Conservation (phyloP, 257 asterid genomes). For the Fraxinus americana region DNA sequence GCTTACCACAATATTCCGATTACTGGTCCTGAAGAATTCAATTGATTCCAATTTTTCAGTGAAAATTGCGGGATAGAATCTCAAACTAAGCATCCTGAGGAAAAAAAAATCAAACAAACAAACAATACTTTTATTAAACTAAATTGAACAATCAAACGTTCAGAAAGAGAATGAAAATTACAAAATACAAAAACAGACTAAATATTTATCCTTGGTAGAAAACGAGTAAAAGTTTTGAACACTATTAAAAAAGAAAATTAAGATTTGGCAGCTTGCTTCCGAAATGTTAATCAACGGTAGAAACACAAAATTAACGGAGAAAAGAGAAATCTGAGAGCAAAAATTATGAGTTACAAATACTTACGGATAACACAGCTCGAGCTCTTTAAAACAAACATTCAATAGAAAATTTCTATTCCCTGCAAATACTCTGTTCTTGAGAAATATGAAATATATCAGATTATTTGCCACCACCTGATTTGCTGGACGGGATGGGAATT, state of each 20-base stretch:
- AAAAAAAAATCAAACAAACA: neutral
- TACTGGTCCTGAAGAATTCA: conserved; percentile 29
- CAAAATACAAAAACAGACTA: neutral
- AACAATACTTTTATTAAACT: neutral
- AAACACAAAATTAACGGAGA: too few relatives aligned
- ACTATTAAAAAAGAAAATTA: too few relatives aligned
- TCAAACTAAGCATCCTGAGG: conserved; percentile 61
- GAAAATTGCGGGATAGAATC: conserved; percentile 47
- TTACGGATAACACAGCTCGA: too few relatives aligned
- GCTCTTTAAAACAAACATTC: too few relatives aligned
- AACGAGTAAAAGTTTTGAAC: too few relatives aligned
- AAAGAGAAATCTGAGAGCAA: too few relatives aligned
- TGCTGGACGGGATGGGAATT: neutral
- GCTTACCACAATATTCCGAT: conserved; percentile 44
- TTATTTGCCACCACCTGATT: neutral
- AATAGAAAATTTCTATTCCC: too few relatives aligned
- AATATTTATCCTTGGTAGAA: too few relatives aligned
- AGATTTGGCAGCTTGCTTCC: too few relatives aligned
- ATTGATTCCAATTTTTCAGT: conserved; percentile 31
- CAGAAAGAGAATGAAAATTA: neutral
- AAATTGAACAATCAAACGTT: neutral
- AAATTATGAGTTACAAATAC: neutral
- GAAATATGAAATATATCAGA: neutral
- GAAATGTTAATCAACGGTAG: too few relatives aligned
- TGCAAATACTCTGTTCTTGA: neutral